These are phyloP conservation scores for Trebouxia gelatinosa DNA, from an alignment of 163 green algal genomes.

Conservation along the genomic window DNA sequence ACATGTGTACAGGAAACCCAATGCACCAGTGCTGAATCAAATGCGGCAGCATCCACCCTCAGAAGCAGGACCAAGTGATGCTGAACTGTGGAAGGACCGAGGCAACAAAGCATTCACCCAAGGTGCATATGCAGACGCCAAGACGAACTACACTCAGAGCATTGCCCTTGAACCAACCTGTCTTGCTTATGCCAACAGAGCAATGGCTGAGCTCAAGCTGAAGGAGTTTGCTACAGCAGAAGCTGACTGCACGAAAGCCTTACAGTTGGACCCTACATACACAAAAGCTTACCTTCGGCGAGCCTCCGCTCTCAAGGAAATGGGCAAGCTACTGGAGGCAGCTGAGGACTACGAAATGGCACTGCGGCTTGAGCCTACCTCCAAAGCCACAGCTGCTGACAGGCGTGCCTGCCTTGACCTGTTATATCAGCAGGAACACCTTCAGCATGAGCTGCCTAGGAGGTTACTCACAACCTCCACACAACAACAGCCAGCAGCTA, in stretches of 20 bases:
- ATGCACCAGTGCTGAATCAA: neutral
- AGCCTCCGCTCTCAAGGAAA: slow-evolving; percentile 52
- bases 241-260: slow-evolving; percentile 62
- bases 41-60: neutral
- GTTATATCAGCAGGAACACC: neutral
- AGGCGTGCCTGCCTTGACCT: neutral
- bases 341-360: slow-evolving; percentile 72
- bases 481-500: neutral
- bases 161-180: slow-evolving; percentile 56
- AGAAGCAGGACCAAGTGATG: slow-evolving; percentile 12
- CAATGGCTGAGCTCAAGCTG: slow-evolving; percentile 84
- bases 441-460: neutral
- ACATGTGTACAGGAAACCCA: slow-evolving; percentile 13
- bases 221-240: slow-evolving; percentile 50
- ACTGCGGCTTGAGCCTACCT: slow-evolving; percentile 5
- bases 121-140: slow-evolving; percentile 9
- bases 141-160: slow-evolving; percentile 38
- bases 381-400: neutral
- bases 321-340: slow-evolving; percentile 54
- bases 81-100: slow-evolving; percentile 14
- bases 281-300: slow-evolving; percentile 78
- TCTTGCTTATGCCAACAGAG: slow-evolving; percentile 77
- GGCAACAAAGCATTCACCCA: slow-evolving; percentile 20
- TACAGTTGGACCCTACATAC: slow-evolving; percentile 67
- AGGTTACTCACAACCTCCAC: neutral